Percentiles rank a stretch among this genome's conserved stretches.
These are phyloP conservation scores for Coniochaeta ligniaria DNA, from an alignment of 2,329 filamentous ascomycete genomes.

Conservation along the genomic window DNA sequence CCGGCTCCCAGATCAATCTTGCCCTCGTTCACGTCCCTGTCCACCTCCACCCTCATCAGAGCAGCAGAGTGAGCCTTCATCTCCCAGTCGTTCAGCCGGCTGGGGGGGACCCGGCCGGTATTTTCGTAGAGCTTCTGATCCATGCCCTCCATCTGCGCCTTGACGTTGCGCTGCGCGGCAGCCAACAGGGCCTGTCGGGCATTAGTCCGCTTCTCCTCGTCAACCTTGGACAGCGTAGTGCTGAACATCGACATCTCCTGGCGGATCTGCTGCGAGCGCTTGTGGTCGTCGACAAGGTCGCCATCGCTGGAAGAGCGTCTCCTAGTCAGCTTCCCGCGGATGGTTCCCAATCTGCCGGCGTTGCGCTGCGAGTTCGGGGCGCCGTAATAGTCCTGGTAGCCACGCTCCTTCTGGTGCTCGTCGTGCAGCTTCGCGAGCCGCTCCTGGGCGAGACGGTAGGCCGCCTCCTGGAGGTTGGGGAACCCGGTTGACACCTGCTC, in stretches of 20 bases:
- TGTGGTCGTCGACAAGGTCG: constrained; percentile 53
- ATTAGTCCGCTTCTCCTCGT: constrained; percentile 64
- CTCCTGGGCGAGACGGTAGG: constrained; percentile 79
- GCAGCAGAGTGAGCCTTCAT: constrained; percentile 65
- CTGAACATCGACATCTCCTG: constrained; percentile 75
- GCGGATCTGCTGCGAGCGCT: constrained; percentile 59
- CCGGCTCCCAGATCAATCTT: constrained; percentile 71
- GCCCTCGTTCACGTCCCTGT: constrained; percentile 45
- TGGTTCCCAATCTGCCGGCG: constrained; percentile 34
- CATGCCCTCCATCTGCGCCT: constrained; percentile 67
- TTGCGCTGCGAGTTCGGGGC: constrained; percentile 29
- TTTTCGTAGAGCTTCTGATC: constrained; percentile 73
- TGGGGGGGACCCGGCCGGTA: constrained; percentile 65
- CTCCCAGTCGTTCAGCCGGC: constrained; percentile 71
- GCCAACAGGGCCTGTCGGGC: constrained; percentile 72
- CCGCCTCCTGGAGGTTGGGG: constrained; percentile 72
- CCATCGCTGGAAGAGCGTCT: constrained; percentile 63
- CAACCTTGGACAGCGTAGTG: constrained; percentile 58
- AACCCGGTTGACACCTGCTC: constrained; percentile 36
- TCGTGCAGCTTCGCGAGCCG: constrained; percentile 74
- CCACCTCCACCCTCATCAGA: constrained; percentile 53
- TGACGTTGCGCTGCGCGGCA: constrained; percentile 80
- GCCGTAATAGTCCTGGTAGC: constrained; percentile 73
- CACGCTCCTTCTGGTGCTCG: constrained; percentile 54
- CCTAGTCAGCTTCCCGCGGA: constrained; percentile 46